Evolutionary conservation across 495 filamentous ascomycete genomes (phyloP).

Genomic region (Tuber brumale): DNA sequence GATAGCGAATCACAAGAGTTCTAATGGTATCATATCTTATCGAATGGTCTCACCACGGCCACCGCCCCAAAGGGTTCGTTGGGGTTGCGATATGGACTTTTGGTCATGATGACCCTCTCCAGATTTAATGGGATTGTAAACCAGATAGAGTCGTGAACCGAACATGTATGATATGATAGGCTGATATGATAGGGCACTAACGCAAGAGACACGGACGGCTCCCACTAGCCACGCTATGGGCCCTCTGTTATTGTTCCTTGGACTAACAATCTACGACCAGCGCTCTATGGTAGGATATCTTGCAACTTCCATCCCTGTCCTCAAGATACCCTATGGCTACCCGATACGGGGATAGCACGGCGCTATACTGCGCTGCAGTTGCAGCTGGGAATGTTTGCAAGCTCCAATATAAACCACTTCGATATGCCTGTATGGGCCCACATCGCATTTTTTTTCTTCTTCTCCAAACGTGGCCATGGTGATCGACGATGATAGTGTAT

Average conservation of each 20-base stretch:
- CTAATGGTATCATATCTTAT: not conserved
- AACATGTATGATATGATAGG: not conserved
- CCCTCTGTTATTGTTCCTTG: not conserved
- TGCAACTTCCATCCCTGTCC: not conserved
- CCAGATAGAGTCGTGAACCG: not conserved
- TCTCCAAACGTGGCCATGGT: not conserved
- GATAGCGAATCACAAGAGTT: not conserved
- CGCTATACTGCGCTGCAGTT: not conserved
- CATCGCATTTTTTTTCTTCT: not conserved
- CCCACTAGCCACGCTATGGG: not conserved
- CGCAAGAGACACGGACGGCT: not conserved
- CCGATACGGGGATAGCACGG: not conserved
- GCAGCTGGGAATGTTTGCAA: not conserved
- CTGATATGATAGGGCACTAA: not conserved
- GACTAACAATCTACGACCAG: not conserved
- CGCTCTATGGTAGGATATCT: not conserved
- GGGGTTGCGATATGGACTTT: not conserved
- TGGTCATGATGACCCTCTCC: not conserved
- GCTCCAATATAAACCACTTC: not conserved
- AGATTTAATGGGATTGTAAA: not conserved
- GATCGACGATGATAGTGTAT: not conserved
- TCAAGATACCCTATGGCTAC: not conserved
- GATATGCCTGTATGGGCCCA: not conserved
- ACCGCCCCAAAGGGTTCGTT: not conserved
- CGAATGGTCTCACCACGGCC: not conserved